phyloP scores from a whole-genome alignment of 257 asterid species.

The Orobanche coerulescens region DNA sequence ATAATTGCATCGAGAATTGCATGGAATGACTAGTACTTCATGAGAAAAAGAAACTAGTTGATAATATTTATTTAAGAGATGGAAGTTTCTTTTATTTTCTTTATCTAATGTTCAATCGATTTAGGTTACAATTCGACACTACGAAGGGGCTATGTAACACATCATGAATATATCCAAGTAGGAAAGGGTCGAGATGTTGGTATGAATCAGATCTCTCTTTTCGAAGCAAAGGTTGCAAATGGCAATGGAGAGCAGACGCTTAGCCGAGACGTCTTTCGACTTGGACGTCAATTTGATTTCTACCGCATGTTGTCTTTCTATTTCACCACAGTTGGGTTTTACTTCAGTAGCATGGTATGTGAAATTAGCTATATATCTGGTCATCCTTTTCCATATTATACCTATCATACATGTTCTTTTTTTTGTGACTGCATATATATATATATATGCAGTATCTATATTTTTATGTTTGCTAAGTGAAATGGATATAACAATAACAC shows the following conservation, averaged over 20 bases:
- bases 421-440: background rate
- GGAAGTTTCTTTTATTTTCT: background rate
- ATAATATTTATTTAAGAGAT: conserved; percentile 10
- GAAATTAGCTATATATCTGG: conserved; percentile 14
- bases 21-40: no score
- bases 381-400: conserved; percentile 6
- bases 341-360: conserved; percentile 94
- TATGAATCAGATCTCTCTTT: conserved; percentile 91
- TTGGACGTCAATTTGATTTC: conserved; percentile 95
- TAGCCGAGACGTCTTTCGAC: conserved; percentile 91
- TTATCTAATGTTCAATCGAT: conserved; percentile 24
- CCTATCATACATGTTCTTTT: background rate
- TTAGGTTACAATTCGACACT: conserved; percentile 95
- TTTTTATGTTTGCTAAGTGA: background rate
- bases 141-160: conserved; percentile 83
- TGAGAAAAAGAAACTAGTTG: no score
- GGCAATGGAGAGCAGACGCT: conserved; percentile 99
- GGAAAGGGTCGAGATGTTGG: conserved; percentile 99
- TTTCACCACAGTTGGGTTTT: conserved; percentile 96
- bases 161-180: conserved; percentile 96
- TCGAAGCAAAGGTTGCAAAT: conserved; percentile 96
- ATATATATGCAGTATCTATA: background rate
- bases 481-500: background rate
- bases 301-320: conserved; percentile 92
- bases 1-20: no score